Base-by-base conservation (phyloP, 2,329 filamentous ascomycete species). In the Apiospora hydei region DNA sequence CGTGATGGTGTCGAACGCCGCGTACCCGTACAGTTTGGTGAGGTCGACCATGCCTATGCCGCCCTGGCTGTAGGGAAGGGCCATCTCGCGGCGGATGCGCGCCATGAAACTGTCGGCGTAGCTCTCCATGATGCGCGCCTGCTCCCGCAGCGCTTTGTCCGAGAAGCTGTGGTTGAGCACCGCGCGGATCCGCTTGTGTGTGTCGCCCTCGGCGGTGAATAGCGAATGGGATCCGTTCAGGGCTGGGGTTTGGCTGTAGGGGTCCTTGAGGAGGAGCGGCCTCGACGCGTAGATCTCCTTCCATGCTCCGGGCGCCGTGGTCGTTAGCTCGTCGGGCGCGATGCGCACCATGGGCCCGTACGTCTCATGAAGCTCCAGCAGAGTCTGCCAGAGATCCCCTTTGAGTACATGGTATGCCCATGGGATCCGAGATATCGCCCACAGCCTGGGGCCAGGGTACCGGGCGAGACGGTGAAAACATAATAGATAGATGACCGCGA, bases 331-430 rank as follows among this genome's bases (percentile, higher is more conserved):
- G 78, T 82, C 78, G 0, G 84, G 83, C 3, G 77, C 76, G 66
- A 84, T 74, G 4, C 84, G 82, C 10, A 85, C 83, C 7, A 85
- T 77, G 2, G 78, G 77, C 10, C 84, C 84, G 70, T 83, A 83
- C 69, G 79, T 76, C 13, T 75, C 72, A 71, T 82, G 81, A 16
- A 83, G 73, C 1, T 76, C 70, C 67, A n/a, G 69, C 67, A 76
- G 72, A 18, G 74, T 68, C 13, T 72, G 53, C 2, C 70, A 64
- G 30, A 75, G 34, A 7, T 70, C 73, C 18, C 76, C 77, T 7
- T 49, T 38, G 16, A 71, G 10, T 21, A 72, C 41, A 16, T 61
- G 57, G 10, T 70, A 18, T 34, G 66, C 66, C 64, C 30, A 53
- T 6, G 73, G 69, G 11, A 76, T 4, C 13, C 49, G 64, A 7